Conservation (phyloP, 2,329 filamentous ascomycete genomes). For the Exophiala sp. region DNA sequence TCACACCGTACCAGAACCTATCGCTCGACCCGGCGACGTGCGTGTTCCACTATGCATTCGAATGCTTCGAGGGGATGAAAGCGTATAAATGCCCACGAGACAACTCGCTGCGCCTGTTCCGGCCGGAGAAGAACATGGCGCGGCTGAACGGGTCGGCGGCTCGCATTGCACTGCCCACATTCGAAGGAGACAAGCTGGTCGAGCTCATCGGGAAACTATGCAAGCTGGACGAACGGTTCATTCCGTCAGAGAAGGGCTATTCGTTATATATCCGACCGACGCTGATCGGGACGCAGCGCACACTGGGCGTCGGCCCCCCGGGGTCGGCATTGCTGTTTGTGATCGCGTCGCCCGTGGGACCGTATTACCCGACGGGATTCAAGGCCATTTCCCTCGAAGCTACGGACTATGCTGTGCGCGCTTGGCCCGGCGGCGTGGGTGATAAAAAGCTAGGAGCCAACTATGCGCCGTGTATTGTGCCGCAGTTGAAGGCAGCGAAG, state of each 20-base stretch:
- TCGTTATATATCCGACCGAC: slow-evolving; percentile 93
- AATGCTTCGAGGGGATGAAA: slow-evolving; percentile 99
- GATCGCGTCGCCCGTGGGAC: slow-evolving; percentile 92
- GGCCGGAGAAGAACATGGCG: slow-evolving; percentile 93
- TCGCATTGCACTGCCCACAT: slow-evolving; percentile 87
- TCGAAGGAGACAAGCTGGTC: slow-evolving; percentile 67
- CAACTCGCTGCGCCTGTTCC: slow-evolving; percentile 77
- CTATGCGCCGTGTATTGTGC: slow-evolving; percentile 98
- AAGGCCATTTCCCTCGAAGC: slow-evolving; percentile 94
- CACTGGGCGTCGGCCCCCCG: slow-evolving; percentile 85
- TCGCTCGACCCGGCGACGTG: slow-evolving; percentile 92
- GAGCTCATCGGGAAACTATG: slow-evolving; percentile 75
- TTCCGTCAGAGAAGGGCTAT: slow-evolving; percentile 79
- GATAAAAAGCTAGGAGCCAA: slow-evolving; percentile 98
- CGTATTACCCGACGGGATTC: slow-evolving; percentile 97
- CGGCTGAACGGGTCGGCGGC: slow-evolving; percentile 86
- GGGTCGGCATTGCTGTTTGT: slow-evolving; percentile 87
- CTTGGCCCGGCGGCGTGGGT: slow-evolving; percentile 95
- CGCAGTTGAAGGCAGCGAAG: slow-evolving; percentile 83
- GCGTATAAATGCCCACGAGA: slow-evolving; percentile 78
- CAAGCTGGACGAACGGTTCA: slow-evolving; percentile 79
- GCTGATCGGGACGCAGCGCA: slow-evolving; percentile 94
- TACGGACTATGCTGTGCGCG: slow-evolving; percentile 91
- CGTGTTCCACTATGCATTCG: slow-evolving; percentile 97
- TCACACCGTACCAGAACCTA: slow-evolving; percentile 93